A percentile compares a stretch with the other conserved stretches of the same genome.
These are phyloP conservation scores for Pichia cabralensis DNA, from an alignment of 805 yeast species.

Conservation along the genomic window DNA sequence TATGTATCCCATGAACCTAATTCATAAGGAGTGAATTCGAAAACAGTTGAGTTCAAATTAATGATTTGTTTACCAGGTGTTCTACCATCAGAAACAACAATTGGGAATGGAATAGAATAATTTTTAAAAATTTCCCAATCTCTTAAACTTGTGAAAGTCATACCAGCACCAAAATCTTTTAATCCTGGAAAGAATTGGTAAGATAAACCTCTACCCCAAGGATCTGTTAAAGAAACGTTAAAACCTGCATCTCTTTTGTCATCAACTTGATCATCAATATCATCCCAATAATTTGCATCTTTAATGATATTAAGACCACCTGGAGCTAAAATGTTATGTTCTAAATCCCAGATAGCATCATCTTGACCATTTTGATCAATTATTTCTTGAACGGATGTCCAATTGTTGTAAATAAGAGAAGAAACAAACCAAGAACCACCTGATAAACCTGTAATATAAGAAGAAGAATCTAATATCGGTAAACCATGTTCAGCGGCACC, in stretches of 20 bases:
- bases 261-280: slow-evolving; percentile 41
- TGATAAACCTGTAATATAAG: slow-evolving; percentile 67
- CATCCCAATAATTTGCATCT: slow-evolving; percentile 43
- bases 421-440: slow-evolving; percentile 84
- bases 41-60: slow-evolving; percentile 57
- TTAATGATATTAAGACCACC: slow-evolving; percentile 50
- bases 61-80: slow-evolving; percentile 50
- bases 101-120: slow-evolving; percentile 65
- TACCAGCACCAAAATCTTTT: slow-evolving; percentile 53
- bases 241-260: slow-evolving; percentile 56
- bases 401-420: slow-evolving; percentile 57
- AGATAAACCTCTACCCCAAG: slow-evolving; percentile 71
- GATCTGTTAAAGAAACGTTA: slow-evolving; percentile 57
- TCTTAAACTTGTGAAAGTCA: slow-evolving; percentile 48
- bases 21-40: slow-evolving; percentile 57
- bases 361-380: slow-evolving; percentile 30
- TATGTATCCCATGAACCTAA: slow-evolving; percentile 87
- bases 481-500: slow-evolving; percentile 43
- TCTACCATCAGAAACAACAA: slow-evolving; percentile 55
- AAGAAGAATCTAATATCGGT: slow-evolving; percentile 66
- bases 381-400: slow-evolving; percentile 59
- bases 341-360: slow-evolving; percentile 58
- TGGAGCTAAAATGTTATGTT: slow-evolving; percentile 48
- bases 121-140: slow-evolving; percentile 50
- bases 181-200: slow-evolving; percentile 59